Evolutionary conservation across 2,329 filamentous ascomycete species (phyloP).

Genomic region (Penicillium occitanis): DNA sequence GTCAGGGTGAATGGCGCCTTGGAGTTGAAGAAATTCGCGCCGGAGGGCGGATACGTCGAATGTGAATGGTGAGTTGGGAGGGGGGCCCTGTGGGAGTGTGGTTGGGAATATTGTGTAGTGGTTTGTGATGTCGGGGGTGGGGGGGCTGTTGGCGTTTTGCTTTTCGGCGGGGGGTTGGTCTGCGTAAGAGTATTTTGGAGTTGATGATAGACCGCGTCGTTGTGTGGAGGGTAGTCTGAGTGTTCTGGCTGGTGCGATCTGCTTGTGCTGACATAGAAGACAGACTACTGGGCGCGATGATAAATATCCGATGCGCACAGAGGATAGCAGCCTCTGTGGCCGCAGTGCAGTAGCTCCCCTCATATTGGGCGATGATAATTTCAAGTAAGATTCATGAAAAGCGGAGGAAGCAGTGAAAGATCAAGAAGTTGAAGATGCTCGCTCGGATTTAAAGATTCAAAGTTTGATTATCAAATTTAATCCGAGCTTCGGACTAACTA

Average conservation of each 20-base stretch:
- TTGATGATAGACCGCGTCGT: constrained; percentile 11
- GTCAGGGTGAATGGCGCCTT: constrained; percentile 55
- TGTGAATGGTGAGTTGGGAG: constrained; percentile 72
- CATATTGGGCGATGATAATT: constrained; percentile 1
- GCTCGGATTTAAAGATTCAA: constrained; percentile 1
- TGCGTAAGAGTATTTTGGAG: background rate
- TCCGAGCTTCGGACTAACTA: background rate
- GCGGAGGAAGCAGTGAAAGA: background rate
- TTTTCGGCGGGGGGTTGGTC: background rate
- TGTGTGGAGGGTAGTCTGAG: background rate
- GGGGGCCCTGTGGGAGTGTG: constrained; percentile 73
- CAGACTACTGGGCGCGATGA: constrained; percentile 2
- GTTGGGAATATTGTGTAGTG: constrained; percentile 88
- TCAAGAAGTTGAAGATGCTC: background rate
- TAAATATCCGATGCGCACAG: background rate
- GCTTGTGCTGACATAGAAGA: constrained; percentile 14
- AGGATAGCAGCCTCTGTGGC: constrained; percentile 4
- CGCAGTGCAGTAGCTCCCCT: constrained; percentile 7
- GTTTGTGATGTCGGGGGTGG: constrained; percentile 49
- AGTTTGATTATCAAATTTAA: background rate
- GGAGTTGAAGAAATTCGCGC: constrained; percentile 81
- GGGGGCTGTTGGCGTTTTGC: background rate
- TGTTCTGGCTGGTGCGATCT: background rate
- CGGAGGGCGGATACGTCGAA: constrained; percentile 71
- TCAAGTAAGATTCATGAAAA: background rate